phyloP scores from a whole-genome alignment of 148 eudicot species.

The Rhododendron griersonianum region DNA sequence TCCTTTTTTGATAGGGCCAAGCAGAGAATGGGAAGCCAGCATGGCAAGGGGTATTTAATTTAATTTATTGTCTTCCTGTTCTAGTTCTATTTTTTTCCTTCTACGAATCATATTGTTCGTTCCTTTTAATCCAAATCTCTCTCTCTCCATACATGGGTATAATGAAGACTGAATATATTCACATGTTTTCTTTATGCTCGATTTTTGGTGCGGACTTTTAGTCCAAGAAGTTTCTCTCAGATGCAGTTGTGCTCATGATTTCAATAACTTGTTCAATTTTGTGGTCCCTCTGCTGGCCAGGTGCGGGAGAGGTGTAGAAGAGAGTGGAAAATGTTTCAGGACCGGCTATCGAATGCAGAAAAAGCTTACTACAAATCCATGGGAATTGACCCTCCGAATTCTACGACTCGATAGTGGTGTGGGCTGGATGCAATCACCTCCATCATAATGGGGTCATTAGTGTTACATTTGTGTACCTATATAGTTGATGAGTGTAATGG shows the following conservation, averaged over 20 bases:
- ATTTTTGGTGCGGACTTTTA: background rate
- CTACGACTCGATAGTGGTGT: background rate
- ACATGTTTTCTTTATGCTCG: background rate
- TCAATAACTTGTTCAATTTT: background rate
- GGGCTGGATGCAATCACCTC: background rate
- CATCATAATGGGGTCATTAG: background rate
- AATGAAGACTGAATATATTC: background rate
- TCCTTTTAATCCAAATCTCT: background rate
- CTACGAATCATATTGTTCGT: background rate
- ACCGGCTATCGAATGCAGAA: constrained; percentile 40
- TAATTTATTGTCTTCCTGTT: background rate
- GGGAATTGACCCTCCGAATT: constrained; percentile 32
- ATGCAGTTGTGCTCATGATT: background rate
- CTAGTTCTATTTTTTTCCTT: background rate
- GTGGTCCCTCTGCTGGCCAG: constrained; percentile 19
- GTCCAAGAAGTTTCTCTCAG: background rate
- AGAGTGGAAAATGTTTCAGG: constrained; percentile 49
- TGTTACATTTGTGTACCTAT: background rate
- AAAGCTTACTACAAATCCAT: constrained; percentile 33
- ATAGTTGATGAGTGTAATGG: background rate
- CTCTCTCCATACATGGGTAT: background rate
- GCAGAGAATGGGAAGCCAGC: constrained; percentile 32
- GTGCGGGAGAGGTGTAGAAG: constrained; percentile 43
- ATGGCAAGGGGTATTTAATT: constrained; percentile 43
- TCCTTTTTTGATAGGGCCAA: constrained; percentile 29